Percentiles rank a stretch among this genome's conserved stretches.
Conservation (phyloP, 176 grass and related monocot genomes). For the Paspalum notatum region DNA sequence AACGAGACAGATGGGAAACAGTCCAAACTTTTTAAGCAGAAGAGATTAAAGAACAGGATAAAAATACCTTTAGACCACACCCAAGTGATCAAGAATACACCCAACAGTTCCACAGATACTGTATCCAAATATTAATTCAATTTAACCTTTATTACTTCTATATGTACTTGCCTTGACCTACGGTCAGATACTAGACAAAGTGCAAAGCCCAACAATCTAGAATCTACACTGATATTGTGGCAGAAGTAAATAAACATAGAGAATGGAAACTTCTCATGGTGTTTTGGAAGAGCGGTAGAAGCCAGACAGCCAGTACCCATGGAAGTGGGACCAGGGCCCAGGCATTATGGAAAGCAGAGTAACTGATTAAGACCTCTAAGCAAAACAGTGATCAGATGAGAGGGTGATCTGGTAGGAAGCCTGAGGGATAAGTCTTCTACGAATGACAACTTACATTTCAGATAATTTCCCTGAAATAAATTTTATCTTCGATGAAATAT, state of each 20-base stretch:
- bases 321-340: neutral
- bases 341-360: neutral
- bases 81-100: no score
- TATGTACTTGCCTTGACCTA: neutral
- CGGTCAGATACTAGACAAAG: neutral
- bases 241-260: slow-evolving; percentile 29
- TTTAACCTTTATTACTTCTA: neutral
- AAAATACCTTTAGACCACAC: neutral
- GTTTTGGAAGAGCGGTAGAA: neutral
- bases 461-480: neutral
- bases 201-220: neutral
- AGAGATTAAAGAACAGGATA: neutral
- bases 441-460: slow-evolving; percentile 10
- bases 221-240: neutral
- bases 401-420: no score
- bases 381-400: neutral
- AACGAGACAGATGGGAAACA: no score
- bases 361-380: neutral
- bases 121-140: slow-evolving; percentile 1
- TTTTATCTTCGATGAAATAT: neutral
- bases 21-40: no score
- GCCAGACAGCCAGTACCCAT: neutral
- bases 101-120: neutral
- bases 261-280: neutral
- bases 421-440: no score